These are phyloP conservation scores for Tricholoma matsutake DNA, from an alignment of 768 basidiomycete genomes.

Conservation along the genomic window DNA sequence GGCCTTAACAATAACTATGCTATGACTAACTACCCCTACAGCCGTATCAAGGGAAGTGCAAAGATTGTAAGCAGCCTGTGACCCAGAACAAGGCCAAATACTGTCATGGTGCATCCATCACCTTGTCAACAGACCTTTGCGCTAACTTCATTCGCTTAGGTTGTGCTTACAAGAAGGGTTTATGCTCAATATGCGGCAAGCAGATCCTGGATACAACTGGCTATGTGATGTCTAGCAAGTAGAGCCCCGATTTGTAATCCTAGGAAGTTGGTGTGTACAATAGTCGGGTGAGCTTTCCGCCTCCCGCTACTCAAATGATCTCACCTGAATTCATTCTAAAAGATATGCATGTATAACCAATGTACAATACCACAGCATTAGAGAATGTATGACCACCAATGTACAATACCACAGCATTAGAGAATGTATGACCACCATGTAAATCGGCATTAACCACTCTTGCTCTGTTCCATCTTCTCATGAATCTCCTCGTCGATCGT, in stretches of 20 bases:
- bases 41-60: slow-evolving; percentile 87
- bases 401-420: neutral
- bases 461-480: slow-evolving; percentile 39
- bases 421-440: neutral
- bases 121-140: slow-evolving; percentile 6
- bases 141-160: slow-evolving; percentile 39
- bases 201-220: slow-evolving; percentile 79
- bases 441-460: slow-evolving; percentile 6
- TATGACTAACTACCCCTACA: slow-evolving; percentile 29
- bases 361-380: neutral
- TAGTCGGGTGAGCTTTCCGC: neutral
- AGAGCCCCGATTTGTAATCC: slow-evolving; percentile 15
- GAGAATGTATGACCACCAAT: neutral
- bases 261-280: neutral
- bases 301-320: neutral
- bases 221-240: slow-evolving; percentile 86
- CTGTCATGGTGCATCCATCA: slow-evolving; percentile 69
- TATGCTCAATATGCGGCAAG: slow-evolving; percentile 87
- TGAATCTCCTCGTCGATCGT: slow-evolving; percentile 90
- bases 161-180: slow-evolving; percentile 84
- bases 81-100: slow-evolving; percentile 89
- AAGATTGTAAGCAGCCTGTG: slow-evolving; percentile 79
- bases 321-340: neutral
- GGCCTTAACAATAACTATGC: slow-evolving; percentile 15
- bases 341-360: neutral